Conservation (phyloP, 1,284 basidiomycete genomes). For the Sanghuangporus weigelae region DNA sequence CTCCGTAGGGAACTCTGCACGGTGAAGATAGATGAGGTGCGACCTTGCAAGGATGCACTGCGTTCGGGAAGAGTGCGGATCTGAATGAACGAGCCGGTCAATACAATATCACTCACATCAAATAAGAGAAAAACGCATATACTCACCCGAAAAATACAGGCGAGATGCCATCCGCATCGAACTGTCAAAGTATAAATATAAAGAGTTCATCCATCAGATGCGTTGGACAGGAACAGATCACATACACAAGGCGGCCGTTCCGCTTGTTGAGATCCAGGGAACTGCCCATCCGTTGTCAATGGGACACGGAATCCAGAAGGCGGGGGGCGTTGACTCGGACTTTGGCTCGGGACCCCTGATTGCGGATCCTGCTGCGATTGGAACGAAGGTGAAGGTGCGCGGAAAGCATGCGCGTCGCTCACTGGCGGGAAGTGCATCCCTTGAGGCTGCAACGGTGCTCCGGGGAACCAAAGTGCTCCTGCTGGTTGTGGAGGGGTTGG, state of each 20-base stretch:
- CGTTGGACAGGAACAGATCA: background rate
- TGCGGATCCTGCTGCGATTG: background rate
- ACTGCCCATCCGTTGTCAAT: slow-evolving; percentile 38
- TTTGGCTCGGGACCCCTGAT: background rate
- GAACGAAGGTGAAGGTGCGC: background rate
- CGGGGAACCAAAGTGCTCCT: slow-evolving; percentile 14
- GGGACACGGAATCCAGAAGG: slow-evolving; percentile 62
- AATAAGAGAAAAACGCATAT: background rate
- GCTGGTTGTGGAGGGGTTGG: background rate
- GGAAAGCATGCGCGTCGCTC: background rate
- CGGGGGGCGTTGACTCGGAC: slow-evolving; percentile 25
- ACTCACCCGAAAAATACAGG: slow-evolving; percentile 71
- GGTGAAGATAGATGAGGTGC: slow-evolving; percentile 43
- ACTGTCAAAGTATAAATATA: background rate
- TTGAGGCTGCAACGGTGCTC: slow-evolving; percentile 16
- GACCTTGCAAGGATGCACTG: slow-evolving; percentile 79
- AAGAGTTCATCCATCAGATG: background rate
- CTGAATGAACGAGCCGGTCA: background rate
- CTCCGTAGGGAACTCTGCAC: slow-evolving; percentile 59
- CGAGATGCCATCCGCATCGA: slow-evolving; percentile 46
- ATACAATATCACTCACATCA: background rate
- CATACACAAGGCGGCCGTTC: slow-evolving; percentile 40
- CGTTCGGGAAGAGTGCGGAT: slow-evolving; percentile 42
- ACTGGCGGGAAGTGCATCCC: slow-evolving; percentile 14
- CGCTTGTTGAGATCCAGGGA: slow-evolving; percentile 39